Conservation (phyloP, 768 basidiomycete species). For the Boletus sp. region DNA sequence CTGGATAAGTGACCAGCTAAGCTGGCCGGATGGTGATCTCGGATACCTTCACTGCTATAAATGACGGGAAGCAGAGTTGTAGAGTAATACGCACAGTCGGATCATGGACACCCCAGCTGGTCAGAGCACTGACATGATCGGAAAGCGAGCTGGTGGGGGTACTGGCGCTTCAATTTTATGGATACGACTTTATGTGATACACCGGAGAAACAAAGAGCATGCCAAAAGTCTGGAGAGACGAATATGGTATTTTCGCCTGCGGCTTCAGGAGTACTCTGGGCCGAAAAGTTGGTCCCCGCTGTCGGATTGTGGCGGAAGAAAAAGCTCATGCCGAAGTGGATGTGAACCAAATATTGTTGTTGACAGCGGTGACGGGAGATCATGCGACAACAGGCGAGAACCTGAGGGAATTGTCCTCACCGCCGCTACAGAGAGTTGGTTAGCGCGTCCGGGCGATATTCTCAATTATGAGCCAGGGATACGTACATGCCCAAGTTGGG, state of each 20-base stretch:
- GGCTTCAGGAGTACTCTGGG: slow-evolving; percentile 10
- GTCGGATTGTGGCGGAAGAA: slow-evolving; percentile 30
- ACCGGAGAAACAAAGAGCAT: slow-evolving; percentile 16
- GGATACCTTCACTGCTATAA: slow-evolving; percentile 34
- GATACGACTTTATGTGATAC: slow-evolving; percentile 19
- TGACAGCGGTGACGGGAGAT: too few relatives aligned
- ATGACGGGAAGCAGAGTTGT: background rate
- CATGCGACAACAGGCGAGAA: too few relatives aligned
- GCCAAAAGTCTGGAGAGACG: slow-evolving; percentile 39
- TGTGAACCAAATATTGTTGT: too few relatives aligned
- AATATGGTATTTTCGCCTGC: slow-evolving; percentile 27
- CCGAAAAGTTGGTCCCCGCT: slow-evolving; percentile 28
- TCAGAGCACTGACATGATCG: slow-evolving; percentile 14
- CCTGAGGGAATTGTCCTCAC: too few relatives aligned
- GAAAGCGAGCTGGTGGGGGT: slow-evolving; percentile 1
- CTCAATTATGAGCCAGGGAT: too few relatives aligned
- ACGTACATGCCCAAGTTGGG: too few relatives aligned
- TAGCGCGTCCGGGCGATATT: too few relatives aligned
- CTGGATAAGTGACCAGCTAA: slow-evolving; percentile 39
- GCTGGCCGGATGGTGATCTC: slow-evolving; percentile 37
- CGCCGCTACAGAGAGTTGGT: too few relatives aligned
- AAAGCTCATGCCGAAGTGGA: too few relatives aligned
- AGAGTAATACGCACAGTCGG: slow-evolving; percentile 36
- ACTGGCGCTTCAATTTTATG: slow-evolving; percentile 21
- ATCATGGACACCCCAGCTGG: slow-evolving; percentile 36